Percentiles rank a stretch among this genome's conserved stretches.
These are phyloP conservation scores for Diaporthe citriasiana DNA, from an alignment of 2,329 filamentous ascomycete species.

Conservation along the genomic window DNA sequence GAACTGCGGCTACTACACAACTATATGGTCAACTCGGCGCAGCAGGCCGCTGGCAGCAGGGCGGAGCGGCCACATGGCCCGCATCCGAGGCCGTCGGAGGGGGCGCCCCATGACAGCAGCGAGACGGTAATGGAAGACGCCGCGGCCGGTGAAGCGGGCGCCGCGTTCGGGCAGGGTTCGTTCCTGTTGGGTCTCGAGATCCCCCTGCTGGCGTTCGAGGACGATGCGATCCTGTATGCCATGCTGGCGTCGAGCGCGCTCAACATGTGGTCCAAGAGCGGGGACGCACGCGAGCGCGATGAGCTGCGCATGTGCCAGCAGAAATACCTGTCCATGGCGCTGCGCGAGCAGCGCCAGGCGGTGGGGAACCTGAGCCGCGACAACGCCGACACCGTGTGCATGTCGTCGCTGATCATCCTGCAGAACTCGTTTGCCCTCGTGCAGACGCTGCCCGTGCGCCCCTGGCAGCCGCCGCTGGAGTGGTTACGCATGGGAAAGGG, in stretches of 20 bases:
- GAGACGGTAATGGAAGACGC: neutral
- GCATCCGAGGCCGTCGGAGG: conserved; percentile 40
- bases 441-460: conserved; percentile 53
- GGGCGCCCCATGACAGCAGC: conserved; percentile 10
- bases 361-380: conserved; percentile 49
- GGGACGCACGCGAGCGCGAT: conserved; percentile 41
- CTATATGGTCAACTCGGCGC: conserved; percentile 50
- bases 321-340: conserved; percentile 53
- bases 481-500: conserved; percentile 55
- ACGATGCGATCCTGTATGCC: conserved; percentile 53
- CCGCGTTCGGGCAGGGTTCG: neutral
- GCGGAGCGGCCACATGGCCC: conserved; percentile 36
- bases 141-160: neutral
- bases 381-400: conserved; percentile 54
- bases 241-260: conserved; percentile 55
- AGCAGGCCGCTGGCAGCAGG: conserved; percentile 46
- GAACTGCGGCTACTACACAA: conserved; percentile 55
- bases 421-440: conserved; percentile 55
- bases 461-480: conserved; percentile 56
- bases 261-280: conserved; percentile 50
- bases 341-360: conserved; percentile 54
- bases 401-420: conserved; percentile 53
- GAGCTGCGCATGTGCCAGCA: conserved; percentile 50
- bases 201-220: conserved; percentile 51
- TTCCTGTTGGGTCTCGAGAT: conserved; percentile 53